Percentiles rank a stretch among this genome's conserved stretches.
Conservation (phyloP, 805 yeast genomes). For the Metschnikowia matae region DNA sequence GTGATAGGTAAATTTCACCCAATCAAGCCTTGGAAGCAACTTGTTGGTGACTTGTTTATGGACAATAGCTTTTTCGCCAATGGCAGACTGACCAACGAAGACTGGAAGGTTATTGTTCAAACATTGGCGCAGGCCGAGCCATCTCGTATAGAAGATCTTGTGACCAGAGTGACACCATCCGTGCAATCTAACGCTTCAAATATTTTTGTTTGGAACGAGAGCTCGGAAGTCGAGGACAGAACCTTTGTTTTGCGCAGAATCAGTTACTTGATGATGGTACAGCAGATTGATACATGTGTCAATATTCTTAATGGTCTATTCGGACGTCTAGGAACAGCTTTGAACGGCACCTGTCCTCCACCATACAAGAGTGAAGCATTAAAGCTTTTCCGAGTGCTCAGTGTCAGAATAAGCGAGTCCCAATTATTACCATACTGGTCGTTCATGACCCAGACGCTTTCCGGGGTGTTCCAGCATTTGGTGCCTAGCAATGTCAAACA, state of each 20-base stretch:
- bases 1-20: conserved; percentile 31
- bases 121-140: conserved; percentile 65
- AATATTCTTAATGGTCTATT: conserved; percentile 47
- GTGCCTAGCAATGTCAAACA: conserved; percentile 24
- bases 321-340: conserved; percentile 32
- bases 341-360: conserved; percentile 29
- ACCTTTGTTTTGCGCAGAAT: conserved; percentile 56
- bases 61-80: conserved; percentile 53
- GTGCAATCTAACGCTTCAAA: conserved; percentile 50
- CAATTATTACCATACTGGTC: conserved; percentile 73
- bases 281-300: conserved; percentile 55
- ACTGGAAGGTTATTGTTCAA: conserved; percentile 55
- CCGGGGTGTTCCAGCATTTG: conserved; percentile 43
- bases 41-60: conserved; percentile 60
- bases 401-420: conserved; percentile 56
- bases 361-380: conserved; percentile 44
- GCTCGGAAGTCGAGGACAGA: conserved; percentile 53
- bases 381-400: conserved; percentile 58
- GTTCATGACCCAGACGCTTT: conserved; percentile 57
- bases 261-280: conserved; percentile 57
- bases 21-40: conserved; percentile 57
- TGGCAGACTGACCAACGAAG: conserved; percentile 15
- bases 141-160: conserved; percentile 53
- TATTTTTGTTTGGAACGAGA: conserved; percentile 69
- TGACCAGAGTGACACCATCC: conserved; percentile 31